Evolutionary conservation across 1,284 basidiomycete species (phyloP).

Genomic region (Leccinum solheimii): DNA sequence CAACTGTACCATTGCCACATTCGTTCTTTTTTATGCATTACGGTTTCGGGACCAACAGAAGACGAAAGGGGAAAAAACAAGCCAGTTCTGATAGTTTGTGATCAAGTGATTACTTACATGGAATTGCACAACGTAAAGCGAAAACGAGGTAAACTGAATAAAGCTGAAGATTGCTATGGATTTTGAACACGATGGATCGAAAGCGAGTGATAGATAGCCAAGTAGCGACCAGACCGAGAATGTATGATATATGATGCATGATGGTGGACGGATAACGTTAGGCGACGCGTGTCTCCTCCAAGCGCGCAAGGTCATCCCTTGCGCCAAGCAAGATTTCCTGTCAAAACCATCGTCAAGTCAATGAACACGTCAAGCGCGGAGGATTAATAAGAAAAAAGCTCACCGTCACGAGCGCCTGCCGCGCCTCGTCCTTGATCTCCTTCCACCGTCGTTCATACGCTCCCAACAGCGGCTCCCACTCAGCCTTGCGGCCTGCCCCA

Average conservation of each 20-base stretch:
- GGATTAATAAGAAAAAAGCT: slow-evolving; percentile 16
- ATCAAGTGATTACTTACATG: not conserved
- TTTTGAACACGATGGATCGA: not conserved
- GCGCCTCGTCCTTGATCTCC: slow-evolving; percentile 60
- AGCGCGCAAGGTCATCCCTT: slow-evolving; percentile 45
- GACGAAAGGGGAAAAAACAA: not conserved
- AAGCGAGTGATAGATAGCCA: not conserved
- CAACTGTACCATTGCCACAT: slow-evolving; percentile 2
- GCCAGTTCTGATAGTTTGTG: not conserved
- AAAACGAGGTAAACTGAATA: not conserved
- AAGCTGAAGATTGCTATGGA: not conserved
- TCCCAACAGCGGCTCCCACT: slow-evolving; percentile 51
- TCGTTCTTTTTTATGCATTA: not conserved
- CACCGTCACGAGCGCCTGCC: slow-evolving; percentile 57
- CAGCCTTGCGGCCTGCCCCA: slow-evolving; percentile 43
- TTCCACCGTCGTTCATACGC: slow-evolving; percentile 61
- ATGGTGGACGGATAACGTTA: slow-evolving; percentile 1
- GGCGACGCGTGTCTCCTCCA: slow-evolving; percentile 36
- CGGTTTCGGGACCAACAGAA: not conserved
- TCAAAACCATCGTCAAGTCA: slow-evolving; percentile 3
- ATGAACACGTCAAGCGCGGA: not conserved
- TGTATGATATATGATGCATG: not conserved
- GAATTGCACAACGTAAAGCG: not conserved
- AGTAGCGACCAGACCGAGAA: not conserved
- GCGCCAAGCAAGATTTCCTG: slow-evolving; percentile 48